Conservation (phyloP, 2,329 filamentous ascomycete species). For the Ophiostoma sp. region DNA sequence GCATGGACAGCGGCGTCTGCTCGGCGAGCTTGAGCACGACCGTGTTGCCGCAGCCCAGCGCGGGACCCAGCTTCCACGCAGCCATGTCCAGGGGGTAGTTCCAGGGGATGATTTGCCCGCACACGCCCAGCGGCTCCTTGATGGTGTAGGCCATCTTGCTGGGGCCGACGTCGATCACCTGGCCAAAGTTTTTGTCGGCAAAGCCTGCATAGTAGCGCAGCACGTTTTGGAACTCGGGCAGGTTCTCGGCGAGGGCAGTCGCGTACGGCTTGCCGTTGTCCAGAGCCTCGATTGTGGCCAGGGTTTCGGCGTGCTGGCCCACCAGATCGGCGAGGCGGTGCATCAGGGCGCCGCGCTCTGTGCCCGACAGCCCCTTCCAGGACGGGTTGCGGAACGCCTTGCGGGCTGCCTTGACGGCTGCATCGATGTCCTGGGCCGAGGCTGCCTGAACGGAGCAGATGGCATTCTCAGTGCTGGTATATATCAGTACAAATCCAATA, state of each 20-base stretch:
- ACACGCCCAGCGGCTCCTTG: slow-evolving; percentile 71
- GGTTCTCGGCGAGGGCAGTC: slow-evolving; percentile 59
- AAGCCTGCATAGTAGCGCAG: slow-evolving; percentile 74
- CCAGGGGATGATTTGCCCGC: slow-evolving; percentile 69
- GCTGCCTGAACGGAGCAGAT: slow-evolving; percentile 69
- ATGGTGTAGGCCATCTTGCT: slow-evolving; percentile 72
- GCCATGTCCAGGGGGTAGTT: slow-evolving; percentile 69
- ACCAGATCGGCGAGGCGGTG: slow-evolving; percentile 65
- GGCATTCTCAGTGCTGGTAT: slow-evolving; percentile 51
- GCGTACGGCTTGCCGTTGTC: slow-evolving; percentile 76
- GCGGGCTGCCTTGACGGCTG: slow-evolving; percentile 63
- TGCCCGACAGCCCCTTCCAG: slow-evolving; percentile 64
- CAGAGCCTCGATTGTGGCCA: slow-evolving; percentile 60
- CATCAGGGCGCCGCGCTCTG: slow-evolving; percentile 64
- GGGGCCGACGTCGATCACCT: slow-evolving; percentile 67
- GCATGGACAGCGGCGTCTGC: slow-evolving; percentile 55
- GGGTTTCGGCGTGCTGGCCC: slow-evolving; percentile 52
- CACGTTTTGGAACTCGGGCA: slow-evolving; percentile 45
- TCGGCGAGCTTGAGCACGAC: slow-evolving; percentile 58
- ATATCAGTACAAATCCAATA: background rate
- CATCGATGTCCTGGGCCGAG: slow-evolving; percentile 60
- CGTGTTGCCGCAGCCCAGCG: slow-evolving; percentile 56
- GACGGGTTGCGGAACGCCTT: slow-evolving; percentile 60
- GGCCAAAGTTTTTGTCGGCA: slow-evolving; percentile 73
- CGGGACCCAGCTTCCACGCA: slow-evolving; percentile 67